Percentiles rank a stretch among this genome's conserved stretches.
Evolutionary conservation across 2,329 filamentous ascomycete species (phyloP).

Genomic region (Rhexocercosporidium sp.): DNA sequence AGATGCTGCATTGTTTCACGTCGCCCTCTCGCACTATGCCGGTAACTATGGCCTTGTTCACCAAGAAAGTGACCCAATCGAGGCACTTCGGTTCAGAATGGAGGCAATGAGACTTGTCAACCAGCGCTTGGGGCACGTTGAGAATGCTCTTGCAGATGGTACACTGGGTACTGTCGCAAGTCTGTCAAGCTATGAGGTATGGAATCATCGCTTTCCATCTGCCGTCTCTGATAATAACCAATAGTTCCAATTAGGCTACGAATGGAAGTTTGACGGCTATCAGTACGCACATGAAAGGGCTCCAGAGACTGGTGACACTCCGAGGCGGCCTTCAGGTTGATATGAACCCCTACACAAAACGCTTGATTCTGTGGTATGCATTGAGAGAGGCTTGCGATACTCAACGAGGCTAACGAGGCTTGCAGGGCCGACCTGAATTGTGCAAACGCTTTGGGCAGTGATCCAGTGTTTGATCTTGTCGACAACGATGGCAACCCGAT

Average conservation of each 20-base stretch:
- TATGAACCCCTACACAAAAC: constrained; percentile 16
- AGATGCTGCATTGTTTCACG: constrained; percentile 25
- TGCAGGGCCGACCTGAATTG: constrained; percentile 28
- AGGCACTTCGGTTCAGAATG: constrained; percentile 24
- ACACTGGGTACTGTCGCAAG: constrained; percentile 26
- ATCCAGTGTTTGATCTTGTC: constrained; percentile 14
- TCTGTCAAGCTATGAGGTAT: constrained; percentile 30
- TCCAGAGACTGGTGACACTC: constrained; percentile 20
- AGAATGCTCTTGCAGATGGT: constrained; percentile 17
- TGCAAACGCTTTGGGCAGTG: constrained; percentile 22
- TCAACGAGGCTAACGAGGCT: background rate
- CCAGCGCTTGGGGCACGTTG: constrained; percentile 16
- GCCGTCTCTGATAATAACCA: background rate
- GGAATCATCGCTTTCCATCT: background rate
- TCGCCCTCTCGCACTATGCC: constrained; percentile 29
- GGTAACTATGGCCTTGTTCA: constrained; percentile 24
- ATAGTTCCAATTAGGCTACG: constrained; percentile 14
- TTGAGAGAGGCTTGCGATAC: background rate
- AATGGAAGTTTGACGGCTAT: constrained; percentile 21
- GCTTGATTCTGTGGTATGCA: constrained; percentile 24
- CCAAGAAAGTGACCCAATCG: constrained; percentile 22
- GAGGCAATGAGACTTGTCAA: constrained; percentile 30
- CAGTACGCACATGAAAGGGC: constrained; percentile 23
- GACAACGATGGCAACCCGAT: background rate
- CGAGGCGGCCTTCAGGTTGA: constrained; percentile 19